Base-by-base conservation (phyloP, 106 monocot species). In the Phalaenopsis equestris region DNA sequence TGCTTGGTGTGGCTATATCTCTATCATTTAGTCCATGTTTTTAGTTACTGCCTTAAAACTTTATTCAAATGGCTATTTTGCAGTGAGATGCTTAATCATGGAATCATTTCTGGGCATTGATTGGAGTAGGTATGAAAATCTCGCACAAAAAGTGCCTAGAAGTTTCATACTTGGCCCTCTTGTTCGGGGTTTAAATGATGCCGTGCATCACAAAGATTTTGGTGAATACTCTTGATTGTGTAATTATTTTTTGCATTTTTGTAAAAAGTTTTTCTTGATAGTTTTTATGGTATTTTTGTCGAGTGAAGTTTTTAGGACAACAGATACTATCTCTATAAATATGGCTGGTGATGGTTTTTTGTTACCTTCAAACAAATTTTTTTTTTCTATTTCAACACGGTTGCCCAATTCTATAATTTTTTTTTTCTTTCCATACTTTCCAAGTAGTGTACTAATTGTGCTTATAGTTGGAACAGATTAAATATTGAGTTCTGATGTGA, bases 1-100 rank as follows among this genome's bases (percentile, higher is more conserved):
- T 21, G 18, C 21, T 61, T n/a, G 18, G 8, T 61, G n/a, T n/a
- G 4, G 61, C 61, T 61, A 61, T 7, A 7, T 61, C 61, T n/a
- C 11, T 68, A 3, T 52, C 1, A 64, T n/a, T 30, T 38, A 15
- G 7, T 49, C 17, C 21, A 24, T 47, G n/a, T 39, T 80, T 72
- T 52, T 52, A 77, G 45, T 57, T 30, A 4, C 7, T 19, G 48
- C 75, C 55, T 48, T 81, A 16, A 46, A 76, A 42, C 11, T 2
- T 79, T 78, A 61, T 18, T 82, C 18, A 41, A 49, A 48, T 81
- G 55, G 79, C 70, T 76, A 39, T 86, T 39, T 75, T 89, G 76
- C 88, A 94, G 93, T 96, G 15, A 83, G 96, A 8, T 90, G 89
- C 76, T 87, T 97, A 81, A 89, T 97, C 65, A 89, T 97, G 96